phyloP scores from a whole-genome alignment of 2,329 filamentous ascomycete species.

The Colletotrichum karsti region DNA sequence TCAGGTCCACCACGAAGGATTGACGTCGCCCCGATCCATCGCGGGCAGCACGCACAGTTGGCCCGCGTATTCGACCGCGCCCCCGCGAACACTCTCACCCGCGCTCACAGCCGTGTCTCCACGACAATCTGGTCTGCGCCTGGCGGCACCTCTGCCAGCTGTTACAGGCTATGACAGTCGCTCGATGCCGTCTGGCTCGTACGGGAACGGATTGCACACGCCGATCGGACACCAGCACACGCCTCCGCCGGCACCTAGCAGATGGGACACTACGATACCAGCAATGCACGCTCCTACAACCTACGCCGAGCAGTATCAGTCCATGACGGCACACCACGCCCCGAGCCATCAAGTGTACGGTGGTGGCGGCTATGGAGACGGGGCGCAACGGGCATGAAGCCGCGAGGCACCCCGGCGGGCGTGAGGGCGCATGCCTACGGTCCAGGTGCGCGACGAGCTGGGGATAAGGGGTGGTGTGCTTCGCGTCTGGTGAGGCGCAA shows the following conservation, averaged over 20 bases:
- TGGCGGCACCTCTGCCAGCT: conserved; percentile 42
- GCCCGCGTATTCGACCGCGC: conserved; percentile 51
- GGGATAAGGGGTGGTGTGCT: conserved; percentile 8
- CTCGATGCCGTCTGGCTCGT: conserved; percentile 40
- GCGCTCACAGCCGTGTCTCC: conserved; percentile 47
- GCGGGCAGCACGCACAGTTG: conserved; percentile 57
- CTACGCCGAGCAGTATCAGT: conserved; percentile 49
- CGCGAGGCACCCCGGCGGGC: conserved; percentile 4
- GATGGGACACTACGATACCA: conserved; percentile 48
- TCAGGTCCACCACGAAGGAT: conserved; percentile 54
- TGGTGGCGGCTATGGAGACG: conserved; percentile 50
- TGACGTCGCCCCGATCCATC: conserved; percentile 62
- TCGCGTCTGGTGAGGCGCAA: conserved; percentile 13
- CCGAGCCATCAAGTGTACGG: conserved; percentile 50
- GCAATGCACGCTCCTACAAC: conserved; percentile 37
- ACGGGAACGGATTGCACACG: conserved; percentile 50
- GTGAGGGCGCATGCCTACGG: conserved; percentile 2
- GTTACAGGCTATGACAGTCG: conserved; percentile 50
- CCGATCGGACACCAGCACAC: conserved; percentile 39
- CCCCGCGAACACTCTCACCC: conserved; percentile 55
- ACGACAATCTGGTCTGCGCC: conserved; percentile 27
- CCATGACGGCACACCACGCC: conserved; percentile 45
- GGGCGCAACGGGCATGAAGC: conserved; percentile 49
- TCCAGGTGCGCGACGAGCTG: background rate
- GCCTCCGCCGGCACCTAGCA: conserved; percentile 21